phyloP scores from a whole-genome alignment of 163 green algal species.

The Prototheca cutis region DNA sequence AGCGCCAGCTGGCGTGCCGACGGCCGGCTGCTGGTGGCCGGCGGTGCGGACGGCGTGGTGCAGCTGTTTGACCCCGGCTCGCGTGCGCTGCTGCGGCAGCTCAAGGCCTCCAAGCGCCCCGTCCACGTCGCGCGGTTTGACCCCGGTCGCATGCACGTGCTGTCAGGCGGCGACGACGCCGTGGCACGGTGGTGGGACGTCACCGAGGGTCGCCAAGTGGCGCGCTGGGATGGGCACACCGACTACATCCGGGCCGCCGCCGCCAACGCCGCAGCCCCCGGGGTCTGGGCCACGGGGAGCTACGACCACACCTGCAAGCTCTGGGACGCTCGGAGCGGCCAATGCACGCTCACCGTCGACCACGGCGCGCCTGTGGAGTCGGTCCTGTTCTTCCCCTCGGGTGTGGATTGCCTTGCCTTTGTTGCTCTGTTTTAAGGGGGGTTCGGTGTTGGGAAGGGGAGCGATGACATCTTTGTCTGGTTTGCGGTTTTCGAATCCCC shows the following conservation, averaged over 20 bases:
- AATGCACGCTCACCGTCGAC: conserved; percentile 50
- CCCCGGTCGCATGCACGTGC: conserved; percentile 62
- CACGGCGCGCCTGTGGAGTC: conserved; percentile 84
- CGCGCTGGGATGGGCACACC: conserved; percentile 60
- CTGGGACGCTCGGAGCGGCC: conserved; percentile 74
- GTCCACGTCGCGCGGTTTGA: conserved; percentile 63
- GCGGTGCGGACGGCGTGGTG: conserved; percentile 74
- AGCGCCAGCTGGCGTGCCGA: conserved; percentile 67
- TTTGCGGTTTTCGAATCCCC: no score
- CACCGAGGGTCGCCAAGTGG: conserved; percentile 46
- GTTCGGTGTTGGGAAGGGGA: no score
- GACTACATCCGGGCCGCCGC: conserved; percentile 80
- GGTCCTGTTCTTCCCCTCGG: conserved; percentile 76
- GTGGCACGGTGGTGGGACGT: conserved; percentile 78
- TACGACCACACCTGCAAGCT: conserved; percentile 90
- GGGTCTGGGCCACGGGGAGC: conserved; percentile 59
- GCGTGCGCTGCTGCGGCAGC: conserved; percentile 70
- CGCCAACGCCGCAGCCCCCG: conserved; percentile 32
- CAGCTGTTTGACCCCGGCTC: conserved; percentile 79
- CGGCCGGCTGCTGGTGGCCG: conserved; percentile 74
- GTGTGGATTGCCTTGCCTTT: conserved; percentile 30
- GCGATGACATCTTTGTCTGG: no score
- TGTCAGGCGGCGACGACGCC: conserved; percentile 83
- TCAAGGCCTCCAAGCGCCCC: conserved; percentile 68
- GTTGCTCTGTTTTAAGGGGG: background rate